phyloP scores from a whole-genome alignment of 2,329 filamentous ascomycete genomes.

The Diplodia mutila region DNA sequence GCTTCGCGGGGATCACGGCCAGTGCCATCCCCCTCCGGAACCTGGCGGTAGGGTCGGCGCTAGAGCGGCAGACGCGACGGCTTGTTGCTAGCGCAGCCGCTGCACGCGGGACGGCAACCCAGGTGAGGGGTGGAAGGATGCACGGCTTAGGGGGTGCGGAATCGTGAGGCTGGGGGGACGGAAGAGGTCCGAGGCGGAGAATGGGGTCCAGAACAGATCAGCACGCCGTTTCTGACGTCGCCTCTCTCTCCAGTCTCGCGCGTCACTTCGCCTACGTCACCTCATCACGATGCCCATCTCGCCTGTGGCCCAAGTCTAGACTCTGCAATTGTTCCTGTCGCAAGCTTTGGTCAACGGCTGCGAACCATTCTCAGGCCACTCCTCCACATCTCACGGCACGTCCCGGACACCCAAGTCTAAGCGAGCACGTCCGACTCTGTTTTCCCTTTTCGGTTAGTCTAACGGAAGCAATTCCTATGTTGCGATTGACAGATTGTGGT shows the following conservation, averaged over 20 bases:
- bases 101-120: neutral
- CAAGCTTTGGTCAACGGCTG: neutral
- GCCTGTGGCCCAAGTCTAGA: neutral
- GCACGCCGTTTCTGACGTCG: neutral
- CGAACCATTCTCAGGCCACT: too few species aligned
- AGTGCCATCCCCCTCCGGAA: neutral
- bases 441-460: neutral
- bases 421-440: neutral
- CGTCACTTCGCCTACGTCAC: neutral
- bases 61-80: neutral
- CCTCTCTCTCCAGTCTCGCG: neutral
- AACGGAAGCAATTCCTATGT: neutral
- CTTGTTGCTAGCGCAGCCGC: neutral
- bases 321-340: neutral
- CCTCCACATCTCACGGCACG: neutral
- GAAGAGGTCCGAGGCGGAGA: neutral
- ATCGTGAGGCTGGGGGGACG: neutral
- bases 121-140: neutral
- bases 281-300: neutral
- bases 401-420: neutral
- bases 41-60: slow-evolving; percentile 8
- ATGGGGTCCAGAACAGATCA: slow-evolving; percentile 2
- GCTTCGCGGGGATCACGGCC: neutral
- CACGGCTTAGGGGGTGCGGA: neutral
- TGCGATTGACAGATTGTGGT: neutral